Conservation (phyloP, 2,329 filamentous ascomycete species). For the Cadophora sp. region DNA sequence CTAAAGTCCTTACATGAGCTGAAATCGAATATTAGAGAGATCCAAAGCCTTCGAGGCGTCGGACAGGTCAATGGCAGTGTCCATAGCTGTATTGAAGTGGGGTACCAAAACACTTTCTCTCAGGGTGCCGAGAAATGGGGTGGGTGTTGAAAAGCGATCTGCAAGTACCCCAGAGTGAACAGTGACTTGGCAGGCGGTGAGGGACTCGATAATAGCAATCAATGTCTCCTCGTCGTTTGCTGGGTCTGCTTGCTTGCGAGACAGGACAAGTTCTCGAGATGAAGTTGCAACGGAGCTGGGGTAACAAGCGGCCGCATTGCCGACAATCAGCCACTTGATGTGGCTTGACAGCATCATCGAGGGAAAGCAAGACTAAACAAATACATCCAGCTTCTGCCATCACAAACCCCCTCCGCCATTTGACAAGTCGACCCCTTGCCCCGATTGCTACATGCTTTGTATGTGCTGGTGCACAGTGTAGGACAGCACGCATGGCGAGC, state of each 20-base stretch:
- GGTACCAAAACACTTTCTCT: conserved; percentile 1
- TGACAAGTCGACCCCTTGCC: background rate
- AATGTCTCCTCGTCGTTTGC: background rate
- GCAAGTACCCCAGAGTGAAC: background rate
- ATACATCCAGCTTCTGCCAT: conserved; percentile 3
- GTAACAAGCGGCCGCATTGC: conserved; percentile 4
- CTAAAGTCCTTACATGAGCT: conserved; percentile 74
- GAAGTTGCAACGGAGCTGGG: background rate
- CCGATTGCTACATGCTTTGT: background rate
- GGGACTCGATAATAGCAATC: background rate
- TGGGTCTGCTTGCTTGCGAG: background rate
- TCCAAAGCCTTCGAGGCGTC: conserved; percentile 87
- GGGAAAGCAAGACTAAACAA: conserved; percentile 13
- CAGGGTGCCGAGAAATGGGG: background rate
- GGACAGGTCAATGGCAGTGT: conserved; percentile 85
- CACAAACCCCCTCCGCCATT: background rate
- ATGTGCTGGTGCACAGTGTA: conserved; percentile 17
- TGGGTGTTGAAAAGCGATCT: background rate
- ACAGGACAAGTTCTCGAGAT: background rate
- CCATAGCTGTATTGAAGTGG: conserved; percentile 64
- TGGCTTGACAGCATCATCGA: conserved; percentile 19
- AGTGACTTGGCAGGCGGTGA: no score
- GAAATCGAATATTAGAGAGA: conserved; percentile 89
- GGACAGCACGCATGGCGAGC: conserved; percentile 9
- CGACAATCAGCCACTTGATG: conserved; percentile 16